Percentiles rank a stretch among this genome's conserved stretches.
Conservation (phyloP, 441 rosid genomes). For the Gossypium davidsonii region DNA sequence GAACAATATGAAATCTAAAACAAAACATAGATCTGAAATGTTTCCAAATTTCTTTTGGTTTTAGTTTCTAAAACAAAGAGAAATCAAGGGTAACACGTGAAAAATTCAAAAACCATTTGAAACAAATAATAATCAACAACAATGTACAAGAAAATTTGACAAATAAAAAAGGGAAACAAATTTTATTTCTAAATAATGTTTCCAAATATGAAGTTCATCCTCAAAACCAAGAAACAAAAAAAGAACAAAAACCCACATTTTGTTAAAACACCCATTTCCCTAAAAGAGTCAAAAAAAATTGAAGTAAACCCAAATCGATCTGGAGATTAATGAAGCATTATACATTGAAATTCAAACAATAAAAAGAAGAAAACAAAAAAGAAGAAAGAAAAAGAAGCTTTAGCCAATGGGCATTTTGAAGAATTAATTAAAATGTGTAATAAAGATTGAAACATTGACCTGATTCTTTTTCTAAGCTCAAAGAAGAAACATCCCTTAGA, state of each 20-base stretch:
- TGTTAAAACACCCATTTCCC: background rate
- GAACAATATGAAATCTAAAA: background rate
- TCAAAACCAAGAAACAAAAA: slow-evolving; percentile 4
- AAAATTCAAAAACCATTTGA: background rate
- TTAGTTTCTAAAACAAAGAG: background rate
- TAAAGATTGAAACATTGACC: slow-evolving; percentile 13
- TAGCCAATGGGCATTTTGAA: slow-evolving; percentile 11
- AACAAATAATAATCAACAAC: slow-evolving; percentile 3
- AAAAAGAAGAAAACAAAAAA: background rate
- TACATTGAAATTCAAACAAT: background rate
- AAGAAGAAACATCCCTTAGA: slow-evolving; percentile 17
- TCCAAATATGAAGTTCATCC: slow-evolving; percentile 12
- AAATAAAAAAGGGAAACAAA: background rate
- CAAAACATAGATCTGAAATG: slow-evolving; percentile 15
- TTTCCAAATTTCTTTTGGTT: background rate
- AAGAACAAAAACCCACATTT: background rate
- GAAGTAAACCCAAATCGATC: slow-evolving; percentile 23
- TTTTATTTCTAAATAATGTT: background rate
- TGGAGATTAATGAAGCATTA: background rate
- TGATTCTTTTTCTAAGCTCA: slow-evolving; percentile 21
- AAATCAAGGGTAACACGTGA: slow-evolving; percentile 11
- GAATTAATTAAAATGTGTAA: background rate
- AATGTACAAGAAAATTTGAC: slow-evolving; percentile 7
- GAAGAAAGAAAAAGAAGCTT: background rate
- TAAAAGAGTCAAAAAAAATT: slow-evolving; percentile 22